Conservation (phyloP, 1,284 basidiomycete genomes). For the Thecaphora thlaspeos region DNA sequence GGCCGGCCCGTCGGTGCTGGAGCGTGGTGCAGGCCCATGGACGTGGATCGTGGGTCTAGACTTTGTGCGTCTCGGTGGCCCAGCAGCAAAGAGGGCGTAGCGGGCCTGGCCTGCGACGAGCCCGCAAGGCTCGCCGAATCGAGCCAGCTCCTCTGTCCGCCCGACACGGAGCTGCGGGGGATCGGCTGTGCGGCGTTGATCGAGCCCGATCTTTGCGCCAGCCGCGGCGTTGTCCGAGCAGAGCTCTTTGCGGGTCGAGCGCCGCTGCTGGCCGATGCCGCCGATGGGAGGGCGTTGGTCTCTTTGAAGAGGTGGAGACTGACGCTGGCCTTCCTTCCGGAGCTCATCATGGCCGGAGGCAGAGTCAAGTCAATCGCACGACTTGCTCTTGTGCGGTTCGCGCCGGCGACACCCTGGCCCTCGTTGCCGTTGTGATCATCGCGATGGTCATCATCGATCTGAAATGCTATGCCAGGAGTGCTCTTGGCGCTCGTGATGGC, state of each 20-base stretch:
- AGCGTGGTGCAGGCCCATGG: neutral
- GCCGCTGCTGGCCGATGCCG: slow-evolving; percentile 5
- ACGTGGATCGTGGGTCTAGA: neutral
- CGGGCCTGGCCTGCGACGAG: slow-evolving; percentile 11
- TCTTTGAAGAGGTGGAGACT: slow-evolving; percentile 52
- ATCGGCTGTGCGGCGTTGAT: too few species aligned
- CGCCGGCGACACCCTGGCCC: slow-evolving; percentile 13
- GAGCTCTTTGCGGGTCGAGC: too few species aligned
- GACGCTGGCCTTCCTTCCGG: slow-evolving; percentile 49
- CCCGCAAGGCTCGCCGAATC: slow-evolving; percentile 1
- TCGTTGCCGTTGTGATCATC: slow-evolving; percentile 15
- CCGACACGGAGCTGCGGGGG: too few species aligned
- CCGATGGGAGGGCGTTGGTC: slow-evolving; percentile 30
- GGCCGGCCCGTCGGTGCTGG: slow-evolving; percentile 12
- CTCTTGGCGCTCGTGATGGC: slow-evolving; percentile 31
- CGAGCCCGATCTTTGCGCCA: too few species aligned
- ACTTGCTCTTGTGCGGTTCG: slow-evolving; percentile 1
- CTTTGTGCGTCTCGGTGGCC: slow-evolving; percentile 7
- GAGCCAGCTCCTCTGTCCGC: too few species aligned
- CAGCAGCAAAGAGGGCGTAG: slow-evolving; percentile 24
- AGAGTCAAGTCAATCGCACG: slow-evolving; percentile 21
- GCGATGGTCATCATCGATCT: slow-evolving; percentile 5
- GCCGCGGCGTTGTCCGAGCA: too few species aligned
- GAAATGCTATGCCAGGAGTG: slow-evolving; percentile 31
- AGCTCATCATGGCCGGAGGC: slow-evolving; percentile 41